These are phyloP conservation scores for Corylus avellana DNA, from an alignment of 306 rosid genomes.

Conservation along the genomic window DNA sequence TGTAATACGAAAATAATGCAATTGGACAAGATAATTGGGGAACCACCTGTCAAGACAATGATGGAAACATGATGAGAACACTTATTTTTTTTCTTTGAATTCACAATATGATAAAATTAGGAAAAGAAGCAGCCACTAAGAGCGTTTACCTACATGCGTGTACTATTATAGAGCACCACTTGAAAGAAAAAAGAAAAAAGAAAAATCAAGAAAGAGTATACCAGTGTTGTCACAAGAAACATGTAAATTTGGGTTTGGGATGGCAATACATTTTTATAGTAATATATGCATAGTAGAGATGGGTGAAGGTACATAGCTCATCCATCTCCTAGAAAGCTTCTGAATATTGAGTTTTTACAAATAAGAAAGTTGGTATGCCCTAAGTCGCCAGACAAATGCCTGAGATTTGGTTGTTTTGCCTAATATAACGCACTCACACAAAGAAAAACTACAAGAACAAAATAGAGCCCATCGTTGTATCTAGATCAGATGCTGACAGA, in stretches of 20 bases:
- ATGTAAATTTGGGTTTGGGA: not conserved
- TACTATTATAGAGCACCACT: not conserved
- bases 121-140: not conserved
- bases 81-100: not conserved
- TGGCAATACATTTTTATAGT: not conserved
- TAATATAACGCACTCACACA: not conserved
- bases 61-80: constrained; percentile 13
- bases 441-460: not conserved
- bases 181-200: not conserved
- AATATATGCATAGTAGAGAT: not conserved
- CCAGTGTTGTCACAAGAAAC: not conserved
- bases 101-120: not conserved
- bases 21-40: constrained; percentile 84
- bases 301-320: not conserved
- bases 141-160: not conserved
- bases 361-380: not conserved
- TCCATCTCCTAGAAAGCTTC: not conserved
- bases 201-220: not conserved
- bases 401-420: not conserved
- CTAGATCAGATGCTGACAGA: constrained; percentile 14
- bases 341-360: not conserved
- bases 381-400: not conserved
- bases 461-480: not conserved
- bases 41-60: constrained; percentile 61
- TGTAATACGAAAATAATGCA: constrained; percentile 84